phyloP scores from a whole-genome alignment of 169 alveolate species.

The Plasmodium yoelii region DNA sequence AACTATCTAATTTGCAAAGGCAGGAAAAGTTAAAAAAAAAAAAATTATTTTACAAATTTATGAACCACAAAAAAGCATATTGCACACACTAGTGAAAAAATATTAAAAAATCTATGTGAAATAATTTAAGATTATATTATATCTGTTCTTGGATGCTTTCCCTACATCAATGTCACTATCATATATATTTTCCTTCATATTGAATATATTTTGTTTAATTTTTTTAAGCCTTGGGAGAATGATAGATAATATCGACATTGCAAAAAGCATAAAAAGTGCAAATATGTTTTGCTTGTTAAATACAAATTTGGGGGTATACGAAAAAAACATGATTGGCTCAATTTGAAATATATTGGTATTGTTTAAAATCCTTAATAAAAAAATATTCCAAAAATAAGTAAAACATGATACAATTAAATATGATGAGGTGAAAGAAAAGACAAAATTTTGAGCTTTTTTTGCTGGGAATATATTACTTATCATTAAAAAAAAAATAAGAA shows the following conservation, averaged over 20 bases:
- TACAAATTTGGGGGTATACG: slow-evolving; percentile 33
- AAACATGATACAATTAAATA: slow-evolving; percentile 43
- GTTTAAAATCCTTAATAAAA: background rate
- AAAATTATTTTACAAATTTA: too few relatives aligned
- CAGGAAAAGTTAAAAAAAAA: too few relatives aligned
- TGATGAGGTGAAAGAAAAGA: slow-evolving; percentile 59
- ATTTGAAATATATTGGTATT: slow-evolving; percentile 47
- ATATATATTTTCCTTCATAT: slow-evolving; percentile 3
- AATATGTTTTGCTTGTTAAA: slow-evolving; percentile 26
- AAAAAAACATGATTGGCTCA: slow-evolving; percentile 66
- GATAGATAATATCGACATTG: slow-evolving; percentile 20
- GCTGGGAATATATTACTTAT: slow-evolving; percentile 68
- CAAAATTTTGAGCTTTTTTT: slow-evolving; percentile 67
- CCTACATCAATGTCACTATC: background rate
- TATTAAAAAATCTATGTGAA: slow-evolving; percentile 10
- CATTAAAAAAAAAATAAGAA: slow-evolving; percentile 49
- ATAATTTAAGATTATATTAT: slow-evolving; percentile 38
- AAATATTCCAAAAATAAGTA: slow-evolving; percentile 28
- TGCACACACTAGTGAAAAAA: too few relatives aligned
- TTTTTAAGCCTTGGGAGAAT: slow-evolving; percentile 2
- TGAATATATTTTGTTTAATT: background rate
- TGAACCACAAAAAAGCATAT: too few relatives aligned
- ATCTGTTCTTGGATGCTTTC: background rate
- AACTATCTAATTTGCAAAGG: too few relatives aligned
- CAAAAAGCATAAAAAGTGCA: slow-evolving; percentile 11